Base-by-base conservation (phyloP, 352 stramenopile species). In the Phytophthora aleatoria region DNA sequence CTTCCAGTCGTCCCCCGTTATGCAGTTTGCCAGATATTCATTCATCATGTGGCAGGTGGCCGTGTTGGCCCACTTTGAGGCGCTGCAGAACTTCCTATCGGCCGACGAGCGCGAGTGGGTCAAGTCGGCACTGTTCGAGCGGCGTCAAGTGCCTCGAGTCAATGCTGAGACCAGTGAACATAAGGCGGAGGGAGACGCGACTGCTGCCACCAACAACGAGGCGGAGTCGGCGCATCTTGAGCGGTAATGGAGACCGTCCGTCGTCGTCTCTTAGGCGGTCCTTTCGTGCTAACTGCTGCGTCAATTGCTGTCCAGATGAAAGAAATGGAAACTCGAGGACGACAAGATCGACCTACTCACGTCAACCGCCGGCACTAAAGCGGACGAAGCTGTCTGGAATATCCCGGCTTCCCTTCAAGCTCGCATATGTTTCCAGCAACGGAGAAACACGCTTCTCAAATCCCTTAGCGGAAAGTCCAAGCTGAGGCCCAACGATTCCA, bases 321-420 rank as follows among this genome's bases (percentile, higher is more conserved):
- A 77, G 65, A 71, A 80, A 54, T 90, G 81, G 81, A 90, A 87
- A 66, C 77, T 90, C 4, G 62, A 72, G 26, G 73, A 69, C 44
- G 70, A 62, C 16, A 76, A 89, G 50, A 87, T 90, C 45, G 61
- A 85, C 39, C 67, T 76, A 55, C 72, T 90, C 42, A 89, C 79
- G 43, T 64, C 64, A 30, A 61, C 57, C 2, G 42, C 47, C 3
- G 33, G 42, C 13, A 62, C 43, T 5, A 51, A 57, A 28, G 62
- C 57, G 28, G 42, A 63, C 31, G 54, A 20, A 43, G 15, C 16
- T 20, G 38, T 24, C 15, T 43, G 13, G 38, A 20, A 43, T 20
- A 20, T 43, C 15, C 2, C 38, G 38, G 15, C 15, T n/a, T n/a
- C 38, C 38, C 12, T 24, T n/a, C 3, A 43, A 1, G 3, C 7